Evolutionary conservation across 208 protist genomes (phyloP).

Genomic region (Acanthamoeba triangularis): DNA sequence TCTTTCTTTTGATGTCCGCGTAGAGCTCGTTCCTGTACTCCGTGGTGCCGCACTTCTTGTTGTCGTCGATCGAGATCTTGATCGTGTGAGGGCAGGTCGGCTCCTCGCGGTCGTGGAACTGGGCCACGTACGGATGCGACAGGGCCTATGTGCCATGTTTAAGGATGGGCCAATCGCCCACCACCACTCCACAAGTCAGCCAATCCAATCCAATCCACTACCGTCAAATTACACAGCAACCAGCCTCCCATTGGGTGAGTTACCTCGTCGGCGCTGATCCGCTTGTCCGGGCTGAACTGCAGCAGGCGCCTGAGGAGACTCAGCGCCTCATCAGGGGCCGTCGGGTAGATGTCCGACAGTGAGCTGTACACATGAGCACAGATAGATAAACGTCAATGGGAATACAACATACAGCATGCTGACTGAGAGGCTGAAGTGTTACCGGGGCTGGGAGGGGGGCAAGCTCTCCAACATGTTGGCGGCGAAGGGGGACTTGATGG

Average conservation of each 20-base stretch:
- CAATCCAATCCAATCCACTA: too few relatives aligned
- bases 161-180: too few relatives aligned
- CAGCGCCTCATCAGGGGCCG: conserved; percentile 95
- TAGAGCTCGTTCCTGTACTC: conserved; percentile 73
- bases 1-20: conserved; percentile 73
- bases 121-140: conserved; percentile 90
- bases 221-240: too few relatives aligned
- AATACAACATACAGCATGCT: conserved; percentile 31
- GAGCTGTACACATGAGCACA: too few relatives aligned
- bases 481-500: conserved; percentile 96
- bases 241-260: too few relatives aligned
- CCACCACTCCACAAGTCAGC: too few relatives aligned
- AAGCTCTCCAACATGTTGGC: conserved; percentile 96
- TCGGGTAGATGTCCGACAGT: conserved; percentile 95
- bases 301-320: conserved; percentile 96
- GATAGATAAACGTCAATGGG: conserved; percentile 84
- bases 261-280: conserved; percentile 94
- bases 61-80: conserved; percentile 90
- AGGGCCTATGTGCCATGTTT: conserved; percentile 84
- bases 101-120: conserved; percentile 92
- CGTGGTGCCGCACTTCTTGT: conserved; percentile 84
- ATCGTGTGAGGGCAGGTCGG: conserved; percentile 83
- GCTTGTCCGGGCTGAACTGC: conserved; percentile 97
- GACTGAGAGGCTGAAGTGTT: neutral
- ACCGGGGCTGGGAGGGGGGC: conserved; percentile 88